Conservation (phyloP, 2,329 filamentous ascomycete species). For the Dactylonectria macrodidyma region DNA sequence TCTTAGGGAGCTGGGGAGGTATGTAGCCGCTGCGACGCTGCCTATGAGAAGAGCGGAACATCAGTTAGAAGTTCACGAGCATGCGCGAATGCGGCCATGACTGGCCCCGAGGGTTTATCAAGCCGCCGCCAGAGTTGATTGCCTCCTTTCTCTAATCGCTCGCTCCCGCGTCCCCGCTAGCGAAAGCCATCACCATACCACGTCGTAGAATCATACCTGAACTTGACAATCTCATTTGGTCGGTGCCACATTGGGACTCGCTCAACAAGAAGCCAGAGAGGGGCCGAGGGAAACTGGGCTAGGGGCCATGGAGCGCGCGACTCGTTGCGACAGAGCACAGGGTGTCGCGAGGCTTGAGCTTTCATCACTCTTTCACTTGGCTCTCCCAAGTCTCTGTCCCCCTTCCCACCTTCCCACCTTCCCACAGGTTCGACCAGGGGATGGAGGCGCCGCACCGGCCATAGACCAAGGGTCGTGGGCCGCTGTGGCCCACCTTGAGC, state of each 20-base stretch:
- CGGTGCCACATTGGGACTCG: conserved; percentile 20
- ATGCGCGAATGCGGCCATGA: conserved; percentile 9
- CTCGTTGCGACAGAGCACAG: conserved; percentile 31
- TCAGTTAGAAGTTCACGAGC: conserved; percentile 11
- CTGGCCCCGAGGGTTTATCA: conserved; percentile 14
- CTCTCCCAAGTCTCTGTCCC: conserved; percentile 3
- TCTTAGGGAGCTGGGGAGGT: conserved; percentile 7
- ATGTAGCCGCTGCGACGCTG: conserved; percentile 15
- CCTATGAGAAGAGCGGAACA: conserved; percentile 9
- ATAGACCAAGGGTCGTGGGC: conserved; percentile 29
- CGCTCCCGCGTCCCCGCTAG: conserved; percentile 24
- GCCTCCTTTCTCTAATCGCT: conserved; percentile 28
- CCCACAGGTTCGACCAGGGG: conserved; percentile 35
- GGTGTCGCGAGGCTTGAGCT: conserved; percentile 29
- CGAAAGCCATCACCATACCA: conserved; percentile 8
- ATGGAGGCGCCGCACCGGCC: conserved; percentile 46
- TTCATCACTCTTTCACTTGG: not conserved
- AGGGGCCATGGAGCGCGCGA: conserved; percentile 25
- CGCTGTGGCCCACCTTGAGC: conserved; percentile 32
- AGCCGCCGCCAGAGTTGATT: conserved; percentile 19
- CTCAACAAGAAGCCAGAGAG: not conserved
- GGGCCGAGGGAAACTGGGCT: conserved; percentile 5
- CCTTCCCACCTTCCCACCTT: not conserved
- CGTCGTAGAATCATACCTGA: conserved; percentile 2
- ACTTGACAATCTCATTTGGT: conserved; percentile 21